Conservation (phyloP, 306 rosid species). For the Cicer yamashitae region DNA sequence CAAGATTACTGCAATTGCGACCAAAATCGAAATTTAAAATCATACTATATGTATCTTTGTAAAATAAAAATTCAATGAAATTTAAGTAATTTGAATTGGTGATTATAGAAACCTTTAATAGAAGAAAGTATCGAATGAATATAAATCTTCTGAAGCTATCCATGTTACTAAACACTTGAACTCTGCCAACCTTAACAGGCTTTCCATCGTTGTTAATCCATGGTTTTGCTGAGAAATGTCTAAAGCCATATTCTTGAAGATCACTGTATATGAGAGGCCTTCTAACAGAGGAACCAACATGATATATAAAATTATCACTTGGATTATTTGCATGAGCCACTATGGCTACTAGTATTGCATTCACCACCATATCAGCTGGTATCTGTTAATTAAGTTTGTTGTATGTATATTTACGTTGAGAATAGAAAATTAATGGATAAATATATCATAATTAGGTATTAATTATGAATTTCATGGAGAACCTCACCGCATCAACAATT, state of each 20-base stretch:
- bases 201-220: constrained; percentile 86
- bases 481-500: constrained; percentile 65
- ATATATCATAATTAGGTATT: background rate
- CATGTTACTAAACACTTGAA: constrained; percentile 60
- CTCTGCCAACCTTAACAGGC: constrained; percentile 65
- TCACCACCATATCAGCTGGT: constrained; percentile 95
- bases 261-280: constrained; percentile 47
- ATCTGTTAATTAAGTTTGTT: constrained; percentile 52
- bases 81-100: background rate
- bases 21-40: background rate
- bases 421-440: background rate
- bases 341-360: constrained; percentile 71
- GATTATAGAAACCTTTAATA: constrained; percentile 56
- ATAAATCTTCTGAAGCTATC: constrained; percentile 77
- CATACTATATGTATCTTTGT: background rate
- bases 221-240: constrained; percentile 72
- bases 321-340: constrained; percentile 61
- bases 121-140: constrained; percentile 70
- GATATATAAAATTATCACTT: constrained; percentile 52
- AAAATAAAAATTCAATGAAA: background rate
- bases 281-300: constrained; percentile 71
- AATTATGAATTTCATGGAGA: background rate
- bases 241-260: constrained; percentile 58
- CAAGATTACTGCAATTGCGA: too few species aligned
- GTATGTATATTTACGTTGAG: too few species aligned